Evolutionary conservation across 495 filamentous ascomycete species (phyloP), one percentile per base, ranked within the genome.

Genomic region (Neurospora sp.): DNA sequence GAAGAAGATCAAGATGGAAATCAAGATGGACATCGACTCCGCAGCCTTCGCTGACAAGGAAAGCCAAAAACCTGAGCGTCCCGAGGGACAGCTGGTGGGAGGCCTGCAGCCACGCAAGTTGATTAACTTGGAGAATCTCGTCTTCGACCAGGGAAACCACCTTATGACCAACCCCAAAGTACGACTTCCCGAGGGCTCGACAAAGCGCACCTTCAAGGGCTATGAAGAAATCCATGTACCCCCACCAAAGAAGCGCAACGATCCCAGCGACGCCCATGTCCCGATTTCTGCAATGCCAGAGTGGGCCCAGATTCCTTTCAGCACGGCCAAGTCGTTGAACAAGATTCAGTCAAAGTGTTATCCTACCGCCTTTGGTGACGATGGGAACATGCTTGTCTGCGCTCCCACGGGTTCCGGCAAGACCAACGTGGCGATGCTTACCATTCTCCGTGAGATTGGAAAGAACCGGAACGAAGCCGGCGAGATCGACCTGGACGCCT

Each of bases 211-310:
- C 0, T 97, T 97, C 83, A 98, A 98, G 81, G 96, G 96, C 38
- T 99, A 98, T 74, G 96, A 98, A 80, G 96, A 99, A 79, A 97
- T 98, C 72, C 96, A 98, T 78, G 94, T 99, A 17, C 96, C 96
- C 2, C 88, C 93, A 7, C 96, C 96, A 17, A 96, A 97, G 80
- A 88, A 90, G 69, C 93, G 91, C 71, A 88, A 84, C 70, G 93
- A 96, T 73, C 88, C 93, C 6, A 90, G 89, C 69, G 96, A 97
- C 76, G 89, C 89, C 69, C 86, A 89, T 74, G 90, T 97, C 68
- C 92, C 93, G 4, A 90, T 96, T 40, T 88, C 94, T 0, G 91
- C 94, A 35, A 86, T 99, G 79, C 96, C 96, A 27, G 93, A 96
- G 71, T 99, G 96, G 96, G 92, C 96, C 27, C 91, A 89, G 71